Base-by-base conservation (phyloP, 495 filamentous ascomycete genomes). In the Cercophora scortea region DNA sequence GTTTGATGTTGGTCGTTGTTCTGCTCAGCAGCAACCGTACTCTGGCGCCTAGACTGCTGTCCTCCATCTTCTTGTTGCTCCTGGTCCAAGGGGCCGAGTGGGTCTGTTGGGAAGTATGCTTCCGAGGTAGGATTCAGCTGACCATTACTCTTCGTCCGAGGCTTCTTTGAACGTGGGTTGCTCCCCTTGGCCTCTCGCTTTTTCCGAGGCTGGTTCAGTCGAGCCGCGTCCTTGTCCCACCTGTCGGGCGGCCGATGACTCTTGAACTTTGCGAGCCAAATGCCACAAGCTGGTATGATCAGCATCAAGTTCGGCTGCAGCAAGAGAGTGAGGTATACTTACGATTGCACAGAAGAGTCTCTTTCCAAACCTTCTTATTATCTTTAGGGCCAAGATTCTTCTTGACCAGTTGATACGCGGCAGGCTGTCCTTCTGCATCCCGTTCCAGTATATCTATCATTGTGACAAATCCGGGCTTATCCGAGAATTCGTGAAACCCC, bases 261-360 rank as follows among this genome's bases (percentile, higher is more conserved):
- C 61, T 87, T 90, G 62, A 85, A 88, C 58, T 95, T 96, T 41
- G 84, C 81, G 52, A 96, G 80, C 90, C 90, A 98, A 34, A 98
- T 78, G 12, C 93, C 93, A 61, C 93, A 98, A 58, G 93, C 80
- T 82, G 39, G 47, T 51, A 42, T 44, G 33, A 51, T 49, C 34
- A 47, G 57, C 56, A 19, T 44, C 18, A 33, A 8, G 34, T 40
- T 9, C 11, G 32, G 19, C 8, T 10, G 2, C n/a, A 8, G 8
- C 2, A 50, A 8, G 13, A 25, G 25, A 25, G 25, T 25, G 25
- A 25, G 25, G 12, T 3, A 33, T 45, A 79, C 83, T 81, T 72
- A 86, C 83, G 90, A 70, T 98, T 98, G 73, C 93, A 98, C 19
- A 96, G 78, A 16, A 87, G 71, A 32, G 89, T 74, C 51, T 85